Conservation (phyloP, 2,329 filamentous ascomycete genomes). For the Fusarium foetens region DNA sequence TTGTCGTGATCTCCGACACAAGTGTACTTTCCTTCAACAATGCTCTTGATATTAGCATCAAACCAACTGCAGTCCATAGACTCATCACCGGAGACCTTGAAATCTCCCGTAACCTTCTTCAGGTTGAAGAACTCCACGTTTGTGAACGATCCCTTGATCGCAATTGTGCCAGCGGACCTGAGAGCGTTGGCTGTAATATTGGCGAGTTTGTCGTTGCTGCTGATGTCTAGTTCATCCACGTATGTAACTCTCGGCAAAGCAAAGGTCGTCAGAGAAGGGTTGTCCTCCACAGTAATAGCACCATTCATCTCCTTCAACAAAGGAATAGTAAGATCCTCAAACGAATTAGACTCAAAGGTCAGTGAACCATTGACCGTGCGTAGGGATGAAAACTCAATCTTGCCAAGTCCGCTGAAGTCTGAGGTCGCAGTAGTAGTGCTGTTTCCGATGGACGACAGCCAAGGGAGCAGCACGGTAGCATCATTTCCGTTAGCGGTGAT, state of each 20-base stretch:
- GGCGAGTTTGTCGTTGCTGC: constrained; percentile 38
- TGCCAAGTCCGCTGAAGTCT: constrained; percentile 28
- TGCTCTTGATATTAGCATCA: constrained; percentile 42
- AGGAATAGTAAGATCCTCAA: constrained; percentile 40
- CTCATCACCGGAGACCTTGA: constrained; percentile 40
- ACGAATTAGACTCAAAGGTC: constrained; percentile 34
- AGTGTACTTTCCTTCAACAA: constrained; percentile 41
- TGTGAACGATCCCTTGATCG: constrained; percentile 39
- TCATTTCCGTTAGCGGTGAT: constrained; percentile 39
- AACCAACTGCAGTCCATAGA: constrained; percentile 48
- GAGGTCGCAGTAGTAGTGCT: constrained; percentile 42
- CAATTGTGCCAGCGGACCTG: constrained; percentile 40
- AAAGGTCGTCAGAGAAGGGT: constrained; percentile 38
- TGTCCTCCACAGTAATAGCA: constrained; percentile 41
- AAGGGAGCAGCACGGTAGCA: constrained; percentile 33
- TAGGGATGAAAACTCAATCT: constrained; percentile 41
- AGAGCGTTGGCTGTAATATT: constrained; percentile 46
- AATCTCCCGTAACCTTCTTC: constrained; percentile 43
- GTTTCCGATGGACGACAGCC: constrained; percentile 38
- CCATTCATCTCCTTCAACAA: constrained; percentile 41
- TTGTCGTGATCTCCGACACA: constrained; percentile 43
- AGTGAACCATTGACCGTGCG: constrained; percentile 39
- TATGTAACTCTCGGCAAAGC: constrained; percentile 39
- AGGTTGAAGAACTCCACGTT: constrained; percentile 45
- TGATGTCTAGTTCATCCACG: constrained; percentile 38